Conservation (phyloP, 352 stramenopile genomes). For the Chrysophaeum taylorii region DNA sequence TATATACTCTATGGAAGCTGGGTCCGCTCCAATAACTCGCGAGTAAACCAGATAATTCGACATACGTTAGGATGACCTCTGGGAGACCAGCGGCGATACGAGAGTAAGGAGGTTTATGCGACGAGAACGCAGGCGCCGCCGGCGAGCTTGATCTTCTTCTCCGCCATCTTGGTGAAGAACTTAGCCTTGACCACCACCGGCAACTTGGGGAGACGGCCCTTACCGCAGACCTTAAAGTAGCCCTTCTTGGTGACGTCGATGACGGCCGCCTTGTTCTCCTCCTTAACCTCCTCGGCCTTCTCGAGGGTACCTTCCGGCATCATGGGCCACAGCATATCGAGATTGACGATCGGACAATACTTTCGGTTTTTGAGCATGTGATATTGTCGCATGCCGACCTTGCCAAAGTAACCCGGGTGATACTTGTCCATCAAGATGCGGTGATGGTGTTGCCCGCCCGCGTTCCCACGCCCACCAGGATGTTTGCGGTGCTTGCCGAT, state of each 20-base stretch:
- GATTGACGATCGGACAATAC: constrained; percentile 94
- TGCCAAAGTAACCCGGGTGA: constrained; percentile 99
- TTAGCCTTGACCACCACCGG: constrained; percentile 99
- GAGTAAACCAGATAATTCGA: no score
- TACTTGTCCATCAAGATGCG: constrained; percentile 99
- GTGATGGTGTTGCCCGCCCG: constrained; percentile 99
- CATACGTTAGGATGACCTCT: no score
- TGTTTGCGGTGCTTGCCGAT: constrained; percentile 99
- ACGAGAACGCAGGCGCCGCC: constrained; percentile 94
- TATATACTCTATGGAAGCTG: no score
- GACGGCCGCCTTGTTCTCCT: constrained; percentile 89
- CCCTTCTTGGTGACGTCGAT: constrained; percentile 94
- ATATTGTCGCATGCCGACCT: constrained; percentile 99
- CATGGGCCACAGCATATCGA: constrained; percentile 98
- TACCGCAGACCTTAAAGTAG: constrained; percentile 99
- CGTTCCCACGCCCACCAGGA: constrained; percentile 99
- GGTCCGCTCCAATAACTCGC: no score
- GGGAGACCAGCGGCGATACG: no score
- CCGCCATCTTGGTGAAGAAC: constrained; percentile 95
- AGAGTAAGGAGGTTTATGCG: no score
- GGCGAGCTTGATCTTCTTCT: constrained; percentile 99
- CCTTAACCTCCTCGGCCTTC: constrained; percentile 78
- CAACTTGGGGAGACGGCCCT: constrained; percentile 87
- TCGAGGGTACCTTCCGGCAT: constrained; percentile 94
- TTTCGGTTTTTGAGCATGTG: constrained; percentile 89